Evolutionary conservation across 495 filamentous ascomycete genomes (phyloP).

Genomic region (Evernia prunastri): DNA sequence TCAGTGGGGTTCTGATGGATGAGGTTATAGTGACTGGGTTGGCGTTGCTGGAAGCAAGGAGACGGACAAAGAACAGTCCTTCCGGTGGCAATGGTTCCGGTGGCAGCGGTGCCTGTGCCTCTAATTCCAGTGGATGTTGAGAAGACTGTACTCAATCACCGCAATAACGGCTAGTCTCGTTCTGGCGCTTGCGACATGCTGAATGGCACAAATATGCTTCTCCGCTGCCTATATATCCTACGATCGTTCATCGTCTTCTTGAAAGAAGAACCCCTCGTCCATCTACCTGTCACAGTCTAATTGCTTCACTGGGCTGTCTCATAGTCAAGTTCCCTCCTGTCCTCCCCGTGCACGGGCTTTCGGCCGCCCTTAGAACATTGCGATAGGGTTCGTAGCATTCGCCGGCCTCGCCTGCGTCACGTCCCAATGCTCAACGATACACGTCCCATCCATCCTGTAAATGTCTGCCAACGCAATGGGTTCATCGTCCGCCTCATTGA

Average conservation of each 20-base stretch:
- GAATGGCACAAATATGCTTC: too few relatives aligned
- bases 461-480: conserved; percentile 21
- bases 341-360: background rate
- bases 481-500: conserved; percentile 8
- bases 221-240: background rate
- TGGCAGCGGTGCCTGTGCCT: too few relatives aligned
- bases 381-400: conserved; percentile 20
- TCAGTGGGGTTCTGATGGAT: conserved; percentile 19
- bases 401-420: conserved; percentile 17
- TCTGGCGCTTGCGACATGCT: too few relatives aligned
- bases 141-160: too few relatives aligned
- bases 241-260: background rate
- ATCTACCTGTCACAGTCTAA: background rate
- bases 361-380: conserved; percentile 14
- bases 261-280: background rate
- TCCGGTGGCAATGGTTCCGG: too few relatives aligned
- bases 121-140: too few relatives aligned
- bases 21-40: conserved; percentile 27
- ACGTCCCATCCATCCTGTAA: conserved; percentile 21
- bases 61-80: conserved; percentile 18
- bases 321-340: background rate
- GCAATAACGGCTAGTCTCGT: too few relatives aligned
- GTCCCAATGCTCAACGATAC: conserved; percentile 24
- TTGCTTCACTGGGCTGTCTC: background rate
- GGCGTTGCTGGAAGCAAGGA: conserved; percentile 25